A percentile compares a stretch with the other conserved stretches of the same genome.
Conservation (phyloP, 2,329 filamentous ascomycete species). For the Pleochaeta shiraiana region DNA sequence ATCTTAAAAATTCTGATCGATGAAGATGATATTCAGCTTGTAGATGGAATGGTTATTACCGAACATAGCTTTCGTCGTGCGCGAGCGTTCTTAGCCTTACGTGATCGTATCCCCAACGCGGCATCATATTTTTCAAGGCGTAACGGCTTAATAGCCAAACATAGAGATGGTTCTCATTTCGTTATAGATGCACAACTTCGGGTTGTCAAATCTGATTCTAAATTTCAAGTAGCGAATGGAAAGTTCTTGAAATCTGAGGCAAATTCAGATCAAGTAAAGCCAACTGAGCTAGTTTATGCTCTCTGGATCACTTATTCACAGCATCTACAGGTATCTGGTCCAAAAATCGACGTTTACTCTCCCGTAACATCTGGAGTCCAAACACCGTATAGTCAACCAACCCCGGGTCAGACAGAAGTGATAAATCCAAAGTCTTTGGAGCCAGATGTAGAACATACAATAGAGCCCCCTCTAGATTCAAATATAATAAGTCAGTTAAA, state of each 20-base stretch:
- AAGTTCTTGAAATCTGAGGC: slow-evolving; percentile 43
- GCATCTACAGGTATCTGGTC: slow-evolving; percentile 59
- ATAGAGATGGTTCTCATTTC: slow-evolving; percentile 78
- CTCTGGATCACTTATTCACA: slow-evolving; percentile 95
- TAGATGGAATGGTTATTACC: slow-evolving; percentile 90
- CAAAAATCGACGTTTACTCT: slow-evolving; percentile 36
- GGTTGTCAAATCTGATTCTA: slow-evolving; percentile 71
- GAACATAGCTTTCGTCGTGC: slow-evolving; percentile 91
- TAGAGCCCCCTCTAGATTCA: slow-evolving; percentile 22
- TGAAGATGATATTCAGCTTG: slow-evolving; percentile 62
- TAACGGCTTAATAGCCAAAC: slow-evolving; percentile 62
- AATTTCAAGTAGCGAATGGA: slow-evolving; percentile 34
- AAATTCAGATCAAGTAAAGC: slow-evolving; percentile 20
- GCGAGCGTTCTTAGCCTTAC: slow-evolving; percentile 59
- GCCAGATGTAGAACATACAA: slow-evolving; percentile 27
- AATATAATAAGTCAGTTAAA: slow-evolving; percentile 33
- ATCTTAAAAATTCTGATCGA: slow-evolving; percentile 63
- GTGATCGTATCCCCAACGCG: slow-evolving; percentile 62
- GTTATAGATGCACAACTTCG: slow-evolving; percentile 94
- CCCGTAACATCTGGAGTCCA: slow-evolving; percentile 38
- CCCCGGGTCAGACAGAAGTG: slow-evolving; percentile 46
- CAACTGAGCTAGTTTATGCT: slow-evolving; percentile 72
- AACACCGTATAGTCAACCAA: slow-evolving; percentile 59
- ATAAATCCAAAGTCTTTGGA: slow-evolving; percentile 34
- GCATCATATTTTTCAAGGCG: slow-evolving; percentile 62